Conservation (phyloP, 73 alveolate species). For the Breviolum minutum region DNA sequence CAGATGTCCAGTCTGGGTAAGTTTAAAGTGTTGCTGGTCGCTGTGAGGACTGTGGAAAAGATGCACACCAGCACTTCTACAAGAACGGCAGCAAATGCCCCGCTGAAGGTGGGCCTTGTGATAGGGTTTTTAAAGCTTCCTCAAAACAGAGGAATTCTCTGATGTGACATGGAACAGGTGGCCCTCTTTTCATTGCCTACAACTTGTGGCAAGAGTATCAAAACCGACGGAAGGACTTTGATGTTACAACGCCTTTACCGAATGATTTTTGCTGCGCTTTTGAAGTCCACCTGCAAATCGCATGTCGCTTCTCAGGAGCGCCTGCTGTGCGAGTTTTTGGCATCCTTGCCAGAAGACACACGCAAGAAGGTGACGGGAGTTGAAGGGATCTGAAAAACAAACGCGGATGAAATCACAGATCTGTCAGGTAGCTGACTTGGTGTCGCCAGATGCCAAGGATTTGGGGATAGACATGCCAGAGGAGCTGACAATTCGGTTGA, state of each 20-base stretch:
- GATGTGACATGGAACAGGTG: neutral
- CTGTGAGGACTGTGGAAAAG: constrained; percentile 75
- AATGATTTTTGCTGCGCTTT: neutral
- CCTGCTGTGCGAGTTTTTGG: constrained; percentile 48
- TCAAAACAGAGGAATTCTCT: neutral
- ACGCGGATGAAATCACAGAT: neutral
- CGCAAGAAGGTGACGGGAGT: constrained; percentile 26
- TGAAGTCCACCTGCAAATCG: neutral
- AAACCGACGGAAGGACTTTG: constrained; percentile 31
- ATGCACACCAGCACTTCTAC: constrained; percentile 82
- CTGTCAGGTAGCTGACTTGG: constrained; percentile 61
- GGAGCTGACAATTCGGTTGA: neutral
- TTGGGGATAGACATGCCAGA: constrained; percentile 75
- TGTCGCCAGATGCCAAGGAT: constrained; percentile 84
- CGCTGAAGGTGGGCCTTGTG: constrained; percentile 12
- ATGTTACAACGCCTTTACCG: neutral
- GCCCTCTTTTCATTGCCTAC: constrained; percentile 73
- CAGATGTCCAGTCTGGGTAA: neutral
- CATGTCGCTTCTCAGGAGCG: neutral
- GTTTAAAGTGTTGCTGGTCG: neutral
- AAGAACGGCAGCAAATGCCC: constrained; percentile 76
- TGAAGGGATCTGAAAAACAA: neutral
- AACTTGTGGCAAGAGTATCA: constrained; percentile 89
- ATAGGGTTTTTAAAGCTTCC: neutral
- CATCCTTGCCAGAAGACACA: constrained; percentile 54